Conservation (phyloP, 768 basidiomycete genomes). For the Tricholoma sp. region DNA sequence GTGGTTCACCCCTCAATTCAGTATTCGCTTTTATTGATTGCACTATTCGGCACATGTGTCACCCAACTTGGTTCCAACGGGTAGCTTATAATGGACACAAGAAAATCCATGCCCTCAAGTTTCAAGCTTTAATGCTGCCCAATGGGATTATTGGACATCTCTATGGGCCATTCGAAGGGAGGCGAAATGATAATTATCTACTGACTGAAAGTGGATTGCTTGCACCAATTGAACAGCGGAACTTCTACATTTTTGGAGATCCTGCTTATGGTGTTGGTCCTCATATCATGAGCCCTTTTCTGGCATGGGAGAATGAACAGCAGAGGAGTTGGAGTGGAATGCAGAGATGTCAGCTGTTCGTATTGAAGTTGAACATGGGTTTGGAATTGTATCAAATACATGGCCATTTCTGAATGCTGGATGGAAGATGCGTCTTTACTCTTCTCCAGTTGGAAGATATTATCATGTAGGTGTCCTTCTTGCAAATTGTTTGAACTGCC, state of each 20-base stretch:
- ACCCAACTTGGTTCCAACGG: too few species aligned
- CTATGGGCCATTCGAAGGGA: too few species aligned
- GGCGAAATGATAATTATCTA: too few species aligned
- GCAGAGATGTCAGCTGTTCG: slow-evolving; percentile 16
- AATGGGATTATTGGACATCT: too few species aligned
- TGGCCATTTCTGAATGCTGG: slow-evolving; percentile 20
- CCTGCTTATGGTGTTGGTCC: slow-evolving; percentile 5
- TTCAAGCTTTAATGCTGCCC: too few species aligned
- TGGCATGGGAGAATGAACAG: slow-evolving; percentile 10
- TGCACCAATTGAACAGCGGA: too few species aligned
- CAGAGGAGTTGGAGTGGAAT: slow-evolving; percentile 18
- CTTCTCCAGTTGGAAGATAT: slow-evolving; percentile 18
- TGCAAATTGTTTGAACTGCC: slow-evolving; percentile 17
- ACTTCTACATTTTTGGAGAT: not conserved
- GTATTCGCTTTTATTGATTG: too few species aligned
- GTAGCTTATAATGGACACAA: too few species aligned
- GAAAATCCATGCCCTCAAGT: slow-evolving; percentile 22
- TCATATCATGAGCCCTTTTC: slow-evolving; percentile 15
- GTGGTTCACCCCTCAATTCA: too few species aligned
- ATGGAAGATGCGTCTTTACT: slow-evolving; percentile 14
- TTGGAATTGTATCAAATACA: slow-evolving; percentile 12
- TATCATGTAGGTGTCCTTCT: slow-evolving; percentile 20
- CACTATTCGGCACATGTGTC: too few species aligned
- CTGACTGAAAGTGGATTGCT: too few species aligned
- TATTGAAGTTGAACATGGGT: slow-evolving; percentile 22